These are phyloP conservation scores for Ophiostoma ulmi DNA, from an alignment of 2,329 filamentous ascomycete species.

Conservation along the genomic window DNA sequence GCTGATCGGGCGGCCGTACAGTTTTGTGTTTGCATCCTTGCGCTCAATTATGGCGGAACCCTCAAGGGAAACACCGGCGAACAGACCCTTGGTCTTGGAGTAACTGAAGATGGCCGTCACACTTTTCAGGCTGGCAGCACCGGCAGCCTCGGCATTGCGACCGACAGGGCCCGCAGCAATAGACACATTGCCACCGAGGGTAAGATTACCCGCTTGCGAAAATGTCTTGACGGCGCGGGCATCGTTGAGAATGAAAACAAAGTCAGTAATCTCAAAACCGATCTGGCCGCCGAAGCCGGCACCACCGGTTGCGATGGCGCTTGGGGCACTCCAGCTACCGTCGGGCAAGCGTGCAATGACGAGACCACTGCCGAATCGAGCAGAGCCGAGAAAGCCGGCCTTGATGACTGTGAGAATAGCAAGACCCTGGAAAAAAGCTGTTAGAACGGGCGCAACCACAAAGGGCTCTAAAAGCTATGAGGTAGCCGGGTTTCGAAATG, in stretches of 20 bases:
- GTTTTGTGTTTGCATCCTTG: constrained; percentile 92
- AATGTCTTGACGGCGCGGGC: constrained; percentile 84
- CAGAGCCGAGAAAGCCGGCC: constrained; percentile 78
- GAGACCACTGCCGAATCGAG: constrained; percentile 73
- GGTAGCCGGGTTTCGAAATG: background rate
- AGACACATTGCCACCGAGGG: constrained; percentile 91
- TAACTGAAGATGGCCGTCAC: constrained; percentile 94
- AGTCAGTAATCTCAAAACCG: constrained; percentile 83
- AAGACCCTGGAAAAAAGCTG: constrained; percentile 52
- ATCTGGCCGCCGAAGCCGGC: constrained; percentile 83
- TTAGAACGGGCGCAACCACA: background rate
- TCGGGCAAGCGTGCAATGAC: constrained; percentile 75
- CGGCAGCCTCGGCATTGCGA: constrained; percentile 91
- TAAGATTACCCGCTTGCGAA: constrained; percentile 84
- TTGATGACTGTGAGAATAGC: constrained; percentile 83
- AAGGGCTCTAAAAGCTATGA: background rate
- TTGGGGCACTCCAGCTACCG: constrained; percentile 75
- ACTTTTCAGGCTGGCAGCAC: constrained; percentile 82
- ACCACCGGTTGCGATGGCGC: constrained; percentile 73
- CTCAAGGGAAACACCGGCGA: constrained; percentile 91
- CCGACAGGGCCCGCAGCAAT: constrained; percentile 91
- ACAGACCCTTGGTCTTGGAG: constrained; percentile 95
- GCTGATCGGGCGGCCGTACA: constrained; percentile 79
- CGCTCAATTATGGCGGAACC: constrained; percentile 90
- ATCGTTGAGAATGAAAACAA: constrained; percentile 98